Conservation (phyloP, 305 asterid species). For the Plantago lanceolata region DNA sequence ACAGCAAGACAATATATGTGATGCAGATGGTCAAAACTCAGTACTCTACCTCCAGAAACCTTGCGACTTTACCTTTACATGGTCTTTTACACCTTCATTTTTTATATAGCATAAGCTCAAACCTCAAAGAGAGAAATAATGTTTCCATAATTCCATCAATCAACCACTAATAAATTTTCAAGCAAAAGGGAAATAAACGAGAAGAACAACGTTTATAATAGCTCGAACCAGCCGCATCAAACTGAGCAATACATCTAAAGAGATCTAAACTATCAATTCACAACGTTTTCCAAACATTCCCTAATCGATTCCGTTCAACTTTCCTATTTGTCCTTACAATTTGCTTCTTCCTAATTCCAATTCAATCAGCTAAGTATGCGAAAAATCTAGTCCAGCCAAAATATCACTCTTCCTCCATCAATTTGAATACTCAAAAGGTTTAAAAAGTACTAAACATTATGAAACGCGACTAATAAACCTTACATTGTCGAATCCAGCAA, state of each 20-base stretch:
- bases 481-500: constrained; percentile 91
- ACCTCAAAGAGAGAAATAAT: no score
- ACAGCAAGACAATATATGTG: neutral
- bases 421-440: no score
- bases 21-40: neutral
- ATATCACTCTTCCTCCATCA: no score
- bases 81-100: neutral
- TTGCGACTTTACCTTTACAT: neutral
- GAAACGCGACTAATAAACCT: constrained; percentile 23
- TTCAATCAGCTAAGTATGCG: neutral
- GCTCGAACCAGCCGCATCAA: neutral
- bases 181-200: no score
- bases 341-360: neutral
- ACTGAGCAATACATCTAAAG: neutral
- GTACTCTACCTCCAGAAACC: neutral
- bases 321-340: neutral
- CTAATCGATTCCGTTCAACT: neutral
- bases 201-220: no score
- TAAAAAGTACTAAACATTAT: no score
- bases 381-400: no score
- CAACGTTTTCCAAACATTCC: neutral
- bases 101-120: neutral
- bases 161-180: neutral
- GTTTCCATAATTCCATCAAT: neutral
- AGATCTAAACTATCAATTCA: neutral